Conservation (phyloP, 2,329 filamentous ascomycete genomes). For the Exophiala sp. region DNA sequence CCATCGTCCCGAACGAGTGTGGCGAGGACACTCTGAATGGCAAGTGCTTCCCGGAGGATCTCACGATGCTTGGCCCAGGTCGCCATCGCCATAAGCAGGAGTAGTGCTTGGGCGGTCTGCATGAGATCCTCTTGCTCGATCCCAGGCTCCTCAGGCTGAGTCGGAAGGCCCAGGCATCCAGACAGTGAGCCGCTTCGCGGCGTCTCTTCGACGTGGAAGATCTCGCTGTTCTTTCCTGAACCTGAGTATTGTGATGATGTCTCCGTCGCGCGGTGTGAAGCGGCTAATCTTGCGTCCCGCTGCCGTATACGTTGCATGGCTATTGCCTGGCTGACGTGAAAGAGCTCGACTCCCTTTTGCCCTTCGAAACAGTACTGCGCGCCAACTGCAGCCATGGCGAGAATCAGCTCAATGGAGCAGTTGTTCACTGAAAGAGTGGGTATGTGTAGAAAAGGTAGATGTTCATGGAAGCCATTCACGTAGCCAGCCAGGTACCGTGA, state of each 20-base stretch:
- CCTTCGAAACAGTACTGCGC: slow-evolving; percentile 28
- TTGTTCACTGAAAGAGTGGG: slow-evolving; percentile 22
- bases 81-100: slow-evolving; percentile 29
- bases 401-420: slow-evolving; percentile 24
- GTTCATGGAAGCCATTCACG: slow-evolving; percentile 29
- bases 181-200: slow-evolving; percentile 19
- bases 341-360: slow-evolving; percentile 26
- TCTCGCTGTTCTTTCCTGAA: slow-evolving; percentile 4
- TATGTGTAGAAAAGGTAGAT: slow-evolving; percentile 29
- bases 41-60: slow-evolving; percentile 28
- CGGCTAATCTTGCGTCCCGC: slow-evolving; percentile 22
- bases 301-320: slow-evolving; percentile 26
- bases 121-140: slow-evolving; percentile 22
- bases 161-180: slow-evolving; percentile 20
- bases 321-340: slow-evolving; percentile 25
- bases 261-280: slow-evolving; percentile 28
- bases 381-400: slow-evolving; percentile 29
- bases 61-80: slow-evolving; percentile 30
- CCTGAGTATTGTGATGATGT: slow-evolving; percentile 12
- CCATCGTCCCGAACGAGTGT: slow-evolving; percentile 29
- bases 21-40: slow-evolving; percentile 29
- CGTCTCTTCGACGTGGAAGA: slow-evolving; percentile 10
- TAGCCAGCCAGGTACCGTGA: slow-evolving; percentile 29
- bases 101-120: slow-evolving; percentile 26
- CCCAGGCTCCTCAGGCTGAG: slow-evolving; percentile 15